phyloP scores from a whole-genome alignment of 2,329 filamentous ascomycete species.

The Penicillium sp. region DNA sequence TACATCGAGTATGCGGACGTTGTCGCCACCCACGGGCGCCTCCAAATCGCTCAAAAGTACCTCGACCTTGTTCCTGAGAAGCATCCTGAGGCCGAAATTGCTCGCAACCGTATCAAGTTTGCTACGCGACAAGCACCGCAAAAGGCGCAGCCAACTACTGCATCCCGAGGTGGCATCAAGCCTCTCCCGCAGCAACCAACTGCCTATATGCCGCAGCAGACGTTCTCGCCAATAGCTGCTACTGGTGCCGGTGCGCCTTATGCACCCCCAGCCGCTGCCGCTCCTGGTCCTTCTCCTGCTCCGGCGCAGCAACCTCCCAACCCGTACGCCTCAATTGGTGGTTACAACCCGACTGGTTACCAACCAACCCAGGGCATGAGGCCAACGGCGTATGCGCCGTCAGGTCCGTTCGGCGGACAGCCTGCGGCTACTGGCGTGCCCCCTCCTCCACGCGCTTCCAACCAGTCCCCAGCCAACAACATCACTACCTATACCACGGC shows the following conservation, averaged over 20 bases:
- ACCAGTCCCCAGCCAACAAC: conserved; percentile 63
- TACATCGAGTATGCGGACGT: conserved; percentile 98
- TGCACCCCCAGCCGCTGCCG: conserved; percentile 42
- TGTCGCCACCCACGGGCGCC: conserved; percentile 83
- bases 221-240: conserved; percentile 32
- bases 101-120: conserved; percentile 80
- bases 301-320: conserved; percentile 13
- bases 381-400: conserved; percentile 46
- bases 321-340: conserved; percentile 26
- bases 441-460: conserved; percentile 68
- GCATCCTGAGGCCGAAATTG: conserved; percentile 85
- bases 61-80: conserved; percentile 80
- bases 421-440: conserved; percentile 52
- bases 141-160: conserved; percentile 44
- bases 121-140: conserved; percentile 71
- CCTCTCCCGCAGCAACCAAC: conserved; percentile 42
- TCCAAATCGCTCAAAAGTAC: conserved; percentile 87
- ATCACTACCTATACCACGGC: conserved; percentile 67
- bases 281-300: conserved; percentile 28
- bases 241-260: conserved; percentile 51
- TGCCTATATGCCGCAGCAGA: conserved; percentile 41
- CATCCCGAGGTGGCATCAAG: conserved; percentile 50
- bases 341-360: conserved; percentile 56
- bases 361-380: conserved; percentile 54
- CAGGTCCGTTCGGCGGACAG: conserved; percentile 51